These are phyloP conservation scores for Lathyrus tuberosus DNA, from an alignment of 306 rosid species.

Conservation along the genomic window DNA sequence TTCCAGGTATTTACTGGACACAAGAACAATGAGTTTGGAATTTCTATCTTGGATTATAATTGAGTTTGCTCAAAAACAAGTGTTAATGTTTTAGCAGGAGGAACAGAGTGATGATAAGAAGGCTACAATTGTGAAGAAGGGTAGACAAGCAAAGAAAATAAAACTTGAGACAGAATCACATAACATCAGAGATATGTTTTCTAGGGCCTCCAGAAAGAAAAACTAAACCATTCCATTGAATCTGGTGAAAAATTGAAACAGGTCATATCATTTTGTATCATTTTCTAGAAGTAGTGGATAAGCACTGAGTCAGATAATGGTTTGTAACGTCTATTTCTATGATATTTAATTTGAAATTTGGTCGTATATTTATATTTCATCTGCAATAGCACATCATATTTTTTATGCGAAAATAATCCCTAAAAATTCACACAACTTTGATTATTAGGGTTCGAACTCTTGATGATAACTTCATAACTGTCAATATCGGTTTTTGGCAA, in stretches of 20 bases:
- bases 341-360: constrained; percentile 6
- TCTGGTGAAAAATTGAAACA: constrained; percentile 3
- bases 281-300: constrained; percentile 12
- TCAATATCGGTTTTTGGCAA: too few species aligned
- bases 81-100: constrained; percentile 53
- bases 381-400: too few species aligned
- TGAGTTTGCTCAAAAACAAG: constrained; percentile 26
- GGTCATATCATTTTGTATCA: constrained; percentile 27
- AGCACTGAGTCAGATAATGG: constrained; percentile 31
- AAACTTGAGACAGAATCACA: constrained; percentile 77
- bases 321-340: constrained; percentile 7
- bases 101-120: constrained; percentile 53
- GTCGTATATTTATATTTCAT: constrained; percentile 22
- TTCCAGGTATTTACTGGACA: constrained; percentile 52
- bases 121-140: constrained; percentile 52
- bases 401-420: too few species aligned
- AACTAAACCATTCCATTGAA: constrained; percentile 35
- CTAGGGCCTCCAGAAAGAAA: constrained; percentile 72
- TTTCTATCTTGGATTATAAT: constrained; percentile 29
- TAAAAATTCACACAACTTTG: too few species aligned
- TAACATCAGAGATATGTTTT: constrained; percentile 81
- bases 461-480: too few species aligned
- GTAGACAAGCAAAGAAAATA: constrained; percentile 68
- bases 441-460: too few species aligned
- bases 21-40: constrained; percentile 14